Evolutionary conservation across 2,329 filamentous ascomycete genomes (phyloP).

Genomic region (Colletotrichum karsti): DNA sequence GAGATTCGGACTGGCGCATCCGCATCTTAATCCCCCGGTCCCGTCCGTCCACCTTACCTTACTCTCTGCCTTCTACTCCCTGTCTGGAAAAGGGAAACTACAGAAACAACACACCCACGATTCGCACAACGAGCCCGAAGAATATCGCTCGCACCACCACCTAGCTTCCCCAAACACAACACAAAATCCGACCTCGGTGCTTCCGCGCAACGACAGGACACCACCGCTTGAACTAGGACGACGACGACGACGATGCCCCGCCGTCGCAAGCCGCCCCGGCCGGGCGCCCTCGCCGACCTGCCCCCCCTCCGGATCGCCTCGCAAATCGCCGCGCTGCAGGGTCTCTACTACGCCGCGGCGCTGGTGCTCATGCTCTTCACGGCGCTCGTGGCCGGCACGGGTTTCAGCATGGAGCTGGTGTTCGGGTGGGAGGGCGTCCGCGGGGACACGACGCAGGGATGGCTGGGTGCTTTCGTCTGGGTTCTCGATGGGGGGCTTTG

Average conservation of each 20-base stretch:
- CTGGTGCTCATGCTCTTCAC: conserved; percentile 66
- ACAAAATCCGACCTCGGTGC: not conserved
- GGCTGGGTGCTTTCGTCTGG: conserved; percentile 67
- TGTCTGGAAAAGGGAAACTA: not conserved
- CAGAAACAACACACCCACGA: no score
- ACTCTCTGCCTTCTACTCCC: not conserved
- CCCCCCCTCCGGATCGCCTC: conserved; percentile 66
- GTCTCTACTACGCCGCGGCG: conserved; percentile 61
- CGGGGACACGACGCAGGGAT: conserved; percentile 70
- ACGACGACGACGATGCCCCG: conserved; percentile 54
- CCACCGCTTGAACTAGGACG: not conserved
- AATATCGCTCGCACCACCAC: no score
- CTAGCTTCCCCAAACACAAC: no score
- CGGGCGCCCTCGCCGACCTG: conserved; percentile 69
- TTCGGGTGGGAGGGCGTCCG: conserved; percentile 67
- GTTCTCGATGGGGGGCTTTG: conserved; percentile 63
- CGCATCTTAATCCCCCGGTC: not conserved
- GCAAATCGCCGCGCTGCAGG: conserved; percentile 67
- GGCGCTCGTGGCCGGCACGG: conserved; percentile 63
- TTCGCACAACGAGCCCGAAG: no score
- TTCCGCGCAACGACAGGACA: not conserved
- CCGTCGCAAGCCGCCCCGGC: conserved; percentile 64
- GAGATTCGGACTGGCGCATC: conserved; percentile 12
- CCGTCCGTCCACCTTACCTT: not conserved
- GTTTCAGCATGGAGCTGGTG: conserved; percentile 62